Evolutionary conservation across 2,329 filamentous ascomycete genomes (phyloP).

Genomic region (Elsinoe ampelina): DNA sequence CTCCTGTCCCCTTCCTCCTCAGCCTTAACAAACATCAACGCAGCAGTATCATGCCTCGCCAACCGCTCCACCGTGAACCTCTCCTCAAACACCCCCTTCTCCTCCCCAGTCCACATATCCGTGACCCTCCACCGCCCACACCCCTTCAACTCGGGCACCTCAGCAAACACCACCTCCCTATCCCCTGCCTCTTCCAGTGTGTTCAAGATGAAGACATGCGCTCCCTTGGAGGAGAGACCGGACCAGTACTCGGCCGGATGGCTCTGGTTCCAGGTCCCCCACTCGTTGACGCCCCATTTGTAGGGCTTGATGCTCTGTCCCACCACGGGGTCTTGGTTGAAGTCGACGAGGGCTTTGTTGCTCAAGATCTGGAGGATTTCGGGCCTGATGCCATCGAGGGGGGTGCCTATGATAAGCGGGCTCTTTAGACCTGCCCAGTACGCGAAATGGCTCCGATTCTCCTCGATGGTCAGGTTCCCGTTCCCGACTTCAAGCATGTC

Average conservation of each 20-base stretch:
- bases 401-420: constrained; percentile 36
- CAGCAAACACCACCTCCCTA: constrained; percentile 34
- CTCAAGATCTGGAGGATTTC: constrained; percentile 29
- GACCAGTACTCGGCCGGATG: constrained; percentile 44
- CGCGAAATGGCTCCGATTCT: constrained; percentile 32
- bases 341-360: constrained; percentile 34
- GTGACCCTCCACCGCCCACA: constrained; percentile 31
- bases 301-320: constrained; percentile 33
- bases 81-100: constrained; percentile 22
- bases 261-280: constrained; percentile 41
- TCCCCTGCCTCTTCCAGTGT: constrained; percentile 26
- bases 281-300: constrained; percentile 41
- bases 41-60: constrained; percentile 23
- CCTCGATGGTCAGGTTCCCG: constrained; percentile 25
- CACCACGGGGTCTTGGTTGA: constrained; percentile 37
- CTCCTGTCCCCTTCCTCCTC: background rate
- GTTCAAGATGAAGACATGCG: constrained; percentile 43
- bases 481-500: constrained; percentile 37
- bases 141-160: constrained; percentile 35
- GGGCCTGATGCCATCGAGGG: constrained; percentile 11
- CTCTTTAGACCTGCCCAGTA: constrained; percentile 35
- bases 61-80: constrained; percentile 12
- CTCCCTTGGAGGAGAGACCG: constrained; percentile 35
- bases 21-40: constrained; percentile 13
- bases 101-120: constrained; percentile 40